Evolutionary conservation across 345 rosid species (phyloP).

Genomic region (Hibiscus syriacus): DNA sequence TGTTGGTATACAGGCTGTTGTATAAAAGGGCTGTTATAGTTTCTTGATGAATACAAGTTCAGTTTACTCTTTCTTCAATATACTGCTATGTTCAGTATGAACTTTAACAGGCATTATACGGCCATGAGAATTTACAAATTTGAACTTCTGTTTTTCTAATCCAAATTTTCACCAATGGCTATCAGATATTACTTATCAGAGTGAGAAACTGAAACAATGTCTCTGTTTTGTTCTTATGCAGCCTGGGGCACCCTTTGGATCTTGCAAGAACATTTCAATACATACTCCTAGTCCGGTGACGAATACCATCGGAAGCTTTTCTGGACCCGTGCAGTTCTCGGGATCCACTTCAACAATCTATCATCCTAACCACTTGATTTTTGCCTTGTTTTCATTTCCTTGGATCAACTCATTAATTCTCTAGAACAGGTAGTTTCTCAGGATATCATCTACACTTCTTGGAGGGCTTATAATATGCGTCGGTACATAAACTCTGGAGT

Average conservation of each 20-base stretch:
- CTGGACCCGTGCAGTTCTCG: constrained; percentile 79
- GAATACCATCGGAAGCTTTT: constrained; percentile 50
- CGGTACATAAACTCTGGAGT: constrained; percentile 8
- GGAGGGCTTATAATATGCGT: constrained; percentile 5
- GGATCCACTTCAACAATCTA: constrained; percentile 41
- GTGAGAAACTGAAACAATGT: background rate
- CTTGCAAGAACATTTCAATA: constrained; percentile 62
- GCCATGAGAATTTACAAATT: background rate
- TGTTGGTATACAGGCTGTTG: too few relatives aligned
- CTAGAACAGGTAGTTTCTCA: constrained; percentile 11
- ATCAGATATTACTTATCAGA: background rate
- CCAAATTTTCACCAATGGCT: background rate
- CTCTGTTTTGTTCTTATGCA: constrained; percentile 27
- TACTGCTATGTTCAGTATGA: too few relatives aligned
- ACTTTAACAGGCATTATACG: too few relatives aligned
- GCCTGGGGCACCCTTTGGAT: constrained; percentile 79
- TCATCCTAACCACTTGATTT: constrained; percentile 22
- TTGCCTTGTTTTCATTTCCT: constrained; percentile 30
- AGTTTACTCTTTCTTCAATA: too few relatives aligned
- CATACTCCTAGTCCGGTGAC: constrained; percentile 48
- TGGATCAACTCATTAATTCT: constrained; percentile 32
- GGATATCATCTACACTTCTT: constrained; percentile 15
- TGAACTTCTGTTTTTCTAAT: background rate
- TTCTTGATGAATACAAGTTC: too few relatives aligned
- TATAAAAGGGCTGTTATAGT: too few relatives aligned